Percentiles rank a stretch among this genome's conserved stretches.
Conservation (phyloP, 2,329 filamentous ascomycete species). For the Metarhizium sp. region DNA sequence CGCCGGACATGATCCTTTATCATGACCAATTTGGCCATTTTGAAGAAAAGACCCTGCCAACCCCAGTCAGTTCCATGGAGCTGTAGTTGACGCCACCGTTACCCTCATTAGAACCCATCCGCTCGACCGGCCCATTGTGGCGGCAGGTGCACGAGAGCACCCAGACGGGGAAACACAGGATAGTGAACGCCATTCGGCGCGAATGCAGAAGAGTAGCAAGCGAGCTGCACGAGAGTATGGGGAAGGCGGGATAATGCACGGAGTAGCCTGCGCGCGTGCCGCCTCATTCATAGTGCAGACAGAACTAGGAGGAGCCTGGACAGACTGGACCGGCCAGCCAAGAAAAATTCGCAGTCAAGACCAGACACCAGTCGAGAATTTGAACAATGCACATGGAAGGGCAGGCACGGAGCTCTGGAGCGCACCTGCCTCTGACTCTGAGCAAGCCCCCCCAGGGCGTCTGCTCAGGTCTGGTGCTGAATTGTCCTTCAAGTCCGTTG, state of each 20-base stretch:
- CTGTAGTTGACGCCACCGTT: neutral
- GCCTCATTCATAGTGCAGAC: no score
- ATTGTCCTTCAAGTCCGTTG: no score
- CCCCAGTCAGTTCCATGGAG: neutral
- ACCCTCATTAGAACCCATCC: neutral
- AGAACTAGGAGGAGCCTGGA: neutral
- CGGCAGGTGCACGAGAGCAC: neutral
- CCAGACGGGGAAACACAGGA: neutral
- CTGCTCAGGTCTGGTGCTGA: no score
- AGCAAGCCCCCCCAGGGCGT: no score
- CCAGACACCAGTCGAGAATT: no score
- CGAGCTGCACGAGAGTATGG: neutral
- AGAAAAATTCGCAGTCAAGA: no score
- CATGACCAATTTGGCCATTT: neutral
- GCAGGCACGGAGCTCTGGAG: no score
- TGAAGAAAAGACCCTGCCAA: neutral
- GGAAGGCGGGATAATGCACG: neutral
- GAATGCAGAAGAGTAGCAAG: neutral
- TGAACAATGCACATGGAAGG: no score
- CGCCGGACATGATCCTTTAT: neutral
- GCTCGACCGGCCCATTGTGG: neutral
- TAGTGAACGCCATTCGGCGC: neutral
- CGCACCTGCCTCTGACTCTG: no score
- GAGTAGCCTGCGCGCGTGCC: no score
- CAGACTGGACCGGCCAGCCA: no score